A percentile compares a stretch with the other conserved stretches of the same genome.
Evolutionary conservation across 2,329 filamentous ascomycete genomes (phyloP).

Genomic region (Leptographium flavum): DNA sequence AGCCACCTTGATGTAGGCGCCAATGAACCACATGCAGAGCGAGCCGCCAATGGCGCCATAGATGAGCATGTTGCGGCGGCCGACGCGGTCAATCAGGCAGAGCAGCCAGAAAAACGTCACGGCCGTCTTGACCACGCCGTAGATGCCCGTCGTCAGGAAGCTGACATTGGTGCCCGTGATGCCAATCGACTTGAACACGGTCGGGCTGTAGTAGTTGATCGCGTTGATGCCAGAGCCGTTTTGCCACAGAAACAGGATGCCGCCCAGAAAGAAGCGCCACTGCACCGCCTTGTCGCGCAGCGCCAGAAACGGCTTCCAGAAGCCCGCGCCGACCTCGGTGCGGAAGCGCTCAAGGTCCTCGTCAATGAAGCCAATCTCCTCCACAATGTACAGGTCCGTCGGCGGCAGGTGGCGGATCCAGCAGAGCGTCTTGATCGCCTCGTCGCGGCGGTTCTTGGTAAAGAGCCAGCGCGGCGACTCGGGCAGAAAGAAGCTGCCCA

Average conservation of each 20-base stretch:
- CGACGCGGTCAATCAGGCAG: conserved; percentile 48
- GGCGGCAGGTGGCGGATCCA: conserved; percentile 48
- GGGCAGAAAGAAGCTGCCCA: conserved; percentile 38
- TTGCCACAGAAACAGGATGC: conserved; percentile 65
- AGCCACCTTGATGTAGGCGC: conserved; percentile 41
- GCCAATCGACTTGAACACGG: conserved; percentile 45
- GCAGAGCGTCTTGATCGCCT: conserved; percentile 20
- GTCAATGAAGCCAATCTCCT: conserved; percentile 60
- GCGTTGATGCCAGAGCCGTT: conserved; percentile 67
- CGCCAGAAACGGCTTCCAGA: conserved; percentile 58
- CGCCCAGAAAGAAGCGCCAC: conserved; percentile 60
- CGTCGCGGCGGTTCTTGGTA: conserved; percentile 8
- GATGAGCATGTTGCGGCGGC: conserved; percentile 45
- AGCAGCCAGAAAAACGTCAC: conserved; percentile 57
- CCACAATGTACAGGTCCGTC: conserved; percentile 51
- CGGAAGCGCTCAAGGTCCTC: conserved; percentile 52
- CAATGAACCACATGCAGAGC: conserved; percentile 51
- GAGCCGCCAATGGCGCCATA: conserved; percentile 38
- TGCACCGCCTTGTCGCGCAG: conserved; percentile 42
- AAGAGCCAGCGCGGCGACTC: conserved; percentile 17
- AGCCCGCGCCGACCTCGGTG: conserved; percentile 50
- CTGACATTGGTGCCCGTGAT: conserved; percentile 28
- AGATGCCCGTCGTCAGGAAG: conserved; percentile 55
- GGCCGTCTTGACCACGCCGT: conserved; percentile 60
- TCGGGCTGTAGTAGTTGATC: conserved; percentile 62